These are phyloP conservation scores for Neurospora sp. DNA, from an alignment of 495 filamentous ascomycete genomes.

Conservation along the genomic window DNA sequence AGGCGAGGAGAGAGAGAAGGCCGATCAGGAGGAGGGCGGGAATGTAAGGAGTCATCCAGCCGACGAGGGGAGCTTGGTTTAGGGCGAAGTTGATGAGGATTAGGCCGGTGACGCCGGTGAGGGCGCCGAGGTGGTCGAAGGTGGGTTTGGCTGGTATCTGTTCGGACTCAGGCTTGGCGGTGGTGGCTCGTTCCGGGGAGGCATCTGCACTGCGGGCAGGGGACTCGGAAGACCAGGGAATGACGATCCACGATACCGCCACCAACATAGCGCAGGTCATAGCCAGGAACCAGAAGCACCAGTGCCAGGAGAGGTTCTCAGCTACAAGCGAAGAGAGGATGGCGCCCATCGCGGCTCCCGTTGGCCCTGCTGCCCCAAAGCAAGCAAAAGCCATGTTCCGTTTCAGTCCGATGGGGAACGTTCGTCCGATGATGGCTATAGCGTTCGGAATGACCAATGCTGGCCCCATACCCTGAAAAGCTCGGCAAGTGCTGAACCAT, in stretches of 20 bases:
- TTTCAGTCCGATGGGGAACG: slow-evolving; percentile 39
- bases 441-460: slow-evolving; percentile 53
- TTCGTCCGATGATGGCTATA: slow-evolving; percentile 48
- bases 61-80: slow-evolving; percentile 49
- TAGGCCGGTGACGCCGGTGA: slow-evolving; percentile 42
- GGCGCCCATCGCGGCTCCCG: slow-evolving; percentile 41
- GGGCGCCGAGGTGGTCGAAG: slow-evolving; percentile 43
- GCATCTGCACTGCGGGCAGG: not conserved
- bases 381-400: slow-evolving; percentile 51
- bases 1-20: slow-evolving; percentile 36
- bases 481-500: slow-evolving; percentile 48
- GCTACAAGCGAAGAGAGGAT: slow-evolving; percentile 43
- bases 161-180: not conserved
- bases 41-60: slow-evolving; percentile 44
- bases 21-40: slow-evolving; percentile 44
- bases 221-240: slow-evolving; percentile 30
- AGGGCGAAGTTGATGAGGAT: slow-evolving; percentile 48
- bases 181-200: slow-evolving; percentile 1
- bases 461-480: slow-evolving; percentile 53
- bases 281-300: slow-evolving; percentile 50
- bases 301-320: slow-evolving; percentile 51
- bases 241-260: slow-evolving; percentile 29
- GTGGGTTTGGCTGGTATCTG: not conserved
- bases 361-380: slow-evolving; percentile 53
- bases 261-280: slow-evolving; percentile 36